These are phyloP conservation scores for Sindora glabra DNA, from an alignment of 306 rosid species.

Conservation along the genomic window DNA sequence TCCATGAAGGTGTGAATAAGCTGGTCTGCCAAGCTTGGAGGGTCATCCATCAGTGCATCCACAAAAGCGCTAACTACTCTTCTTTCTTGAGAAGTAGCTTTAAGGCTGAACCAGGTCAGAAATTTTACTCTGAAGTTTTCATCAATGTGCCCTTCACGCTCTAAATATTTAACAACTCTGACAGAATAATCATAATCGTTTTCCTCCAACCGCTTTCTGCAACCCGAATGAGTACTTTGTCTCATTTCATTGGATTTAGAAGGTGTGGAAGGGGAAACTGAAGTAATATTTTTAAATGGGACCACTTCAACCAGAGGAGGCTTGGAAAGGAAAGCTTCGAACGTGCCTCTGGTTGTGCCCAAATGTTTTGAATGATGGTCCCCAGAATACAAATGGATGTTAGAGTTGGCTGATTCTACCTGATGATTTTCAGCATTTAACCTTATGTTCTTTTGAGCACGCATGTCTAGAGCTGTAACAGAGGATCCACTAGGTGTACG, in stretches of 20 bases:
- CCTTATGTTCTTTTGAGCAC: conserved; percentile 17
- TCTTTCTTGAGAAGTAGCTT: conserved; percentile 67
- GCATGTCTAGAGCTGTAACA: conserved; percentile 12
- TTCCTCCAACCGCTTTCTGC: conserved; percentile 43
- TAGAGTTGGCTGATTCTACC: conserved; percentile 43
- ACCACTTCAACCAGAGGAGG: conserved; percentile 29
- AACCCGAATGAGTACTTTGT: conserved; percentile 17
- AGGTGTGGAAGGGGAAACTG: conserved; percentile 68
- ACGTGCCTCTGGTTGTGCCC: conserved; percentile 25
- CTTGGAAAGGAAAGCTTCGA: conserved; percentile 32
- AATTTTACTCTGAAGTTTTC: conserved; percentile 72
- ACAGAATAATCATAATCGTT: conserved; percentile 73
- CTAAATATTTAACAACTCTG: conserved; percentile 67
- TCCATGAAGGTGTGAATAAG: conserved; percentile 70
- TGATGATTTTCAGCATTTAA: conserved; percentile 29
- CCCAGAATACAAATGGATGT: conserved; percentile 24
- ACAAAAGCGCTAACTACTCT: conserved; percentile 79
- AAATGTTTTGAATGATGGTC: conserved; percentile 24
- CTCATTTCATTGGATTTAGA: conserved; percentile 37
- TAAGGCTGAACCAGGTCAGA: conserved; percentile 96
- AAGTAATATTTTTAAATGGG: conserved; percentile 11
- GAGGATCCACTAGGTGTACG: conserved; percentile 17
- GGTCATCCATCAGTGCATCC: conserved; percentile 73
- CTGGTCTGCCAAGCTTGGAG: conserved; percentile 82
- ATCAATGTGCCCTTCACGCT: conserved; percentile 58